Percentiles rank a stretch among this genome's conserved stretches.
phyloP scores from a whole-genome alignment of 257 asterid species.

The Capsicum baccatum region DNA sequence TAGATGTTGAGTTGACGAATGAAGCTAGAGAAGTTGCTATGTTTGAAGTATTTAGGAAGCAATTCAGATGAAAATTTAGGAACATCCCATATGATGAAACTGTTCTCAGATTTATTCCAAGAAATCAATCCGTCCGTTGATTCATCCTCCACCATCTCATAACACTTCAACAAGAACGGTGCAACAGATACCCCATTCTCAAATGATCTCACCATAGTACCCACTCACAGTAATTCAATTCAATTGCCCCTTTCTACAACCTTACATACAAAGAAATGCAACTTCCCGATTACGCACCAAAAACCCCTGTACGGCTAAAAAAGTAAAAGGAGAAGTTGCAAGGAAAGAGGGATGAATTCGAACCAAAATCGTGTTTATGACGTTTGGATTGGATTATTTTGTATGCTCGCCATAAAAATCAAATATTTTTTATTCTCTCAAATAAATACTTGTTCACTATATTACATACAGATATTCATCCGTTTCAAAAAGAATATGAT shows the following conservation, averaged over 20 bases:
- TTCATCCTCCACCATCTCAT: constrained; percentile 87
- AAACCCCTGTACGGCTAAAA: neutral
- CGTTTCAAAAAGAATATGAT: no score
- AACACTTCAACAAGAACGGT: constrained; percentile 86
- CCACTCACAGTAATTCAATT: neutral
- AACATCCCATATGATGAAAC: constrained; percentile 80
- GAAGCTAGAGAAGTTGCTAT: constrained; percentile 88
- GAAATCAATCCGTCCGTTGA: constrained; percentile 80
- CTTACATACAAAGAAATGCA: neutral
- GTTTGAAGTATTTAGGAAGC: constrained; percentile 93
- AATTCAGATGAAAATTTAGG: constrained; percentile 64
- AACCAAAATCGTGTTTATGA: neutral
- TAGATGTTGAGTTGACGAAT: constrained; percentile 92
- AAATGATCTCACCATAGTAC: constrained; percentile 75
- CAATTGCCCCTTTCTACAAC: neutral
- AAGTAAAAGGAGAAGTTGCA: neutral
- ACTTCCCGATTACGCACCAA: neutral
- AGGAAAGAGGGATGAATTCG: neutral
- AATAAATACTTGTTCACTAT: no score
- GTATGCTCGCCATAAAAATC: no score
- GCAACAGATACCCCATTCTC: constrained; percentile 64
- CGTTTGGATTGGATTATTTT: no score
- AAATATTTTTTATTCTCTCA: no score
- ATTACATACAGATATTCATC: no score
- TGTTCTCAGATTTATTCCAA: constrained; percentile 65